Evolutionary conservation across 2,329 filamentous ascomycete genomes (phyloP).

Genomic region (Amesomyces nigricolor): DNA sequence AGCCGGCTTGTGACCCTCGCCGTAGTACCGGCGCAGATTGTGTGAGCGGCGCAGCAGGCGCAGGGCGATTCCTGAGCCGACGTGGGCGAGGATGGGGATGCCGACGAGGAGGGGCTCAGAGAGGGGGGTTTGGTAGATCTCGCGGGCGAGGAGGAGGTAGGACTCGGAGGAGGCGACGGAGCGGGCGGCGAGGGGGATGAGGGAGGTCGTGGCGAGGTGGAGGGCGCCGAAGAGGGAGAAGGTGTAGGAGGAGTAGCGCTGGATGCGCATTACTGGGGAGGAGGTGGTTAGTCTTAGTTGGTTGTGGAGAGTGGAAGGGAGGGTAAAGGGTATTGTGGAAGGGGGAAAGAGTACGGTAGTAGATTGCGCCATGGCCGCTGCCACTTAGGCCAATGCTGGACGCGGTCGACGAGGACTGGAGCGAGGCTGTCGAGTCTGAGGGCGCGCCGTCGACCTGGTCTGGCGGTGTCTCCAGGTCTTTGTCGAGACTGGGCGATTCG

Average conservation of each 20-base stretch:
- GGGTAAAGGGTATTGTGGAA: neutral
- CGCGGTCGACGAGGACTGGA: conserved; percentile 34
- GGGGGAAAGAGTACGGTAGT: conserved; percentile 56
- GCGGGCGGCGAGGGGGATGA: conserved; percentile 69
- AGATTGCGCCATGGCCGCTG: conserved; percentile 61
- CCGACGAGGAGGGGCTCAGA: conserved; percentile 75
- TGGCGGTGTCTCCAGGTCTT: conserved; percentile 39
- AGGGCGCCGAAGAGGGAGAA: conserved; percentile 70
- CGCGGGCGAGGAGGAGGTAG: conserved; percentile 84
- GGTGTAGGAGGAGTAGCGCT: conserved; percentile 85
- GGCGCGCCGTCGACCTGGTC: conserved; percentile 30
- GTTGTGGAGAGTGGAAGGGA: conserved; percentile 22
- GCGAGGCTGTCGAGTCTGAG: conserved; percentile 27
- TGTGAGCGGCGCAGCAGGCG: conserved; percentile 69
- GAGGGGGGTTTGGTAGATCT: conserved; percentile 81
- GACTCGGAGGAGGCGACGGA: conserved; percentile 71
- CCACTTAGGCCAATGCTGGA: conserved; percentile 54
- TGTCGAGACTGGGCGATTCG: conserved; percentile 45
- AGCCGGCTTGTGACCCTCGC: conserved; percentile 35
- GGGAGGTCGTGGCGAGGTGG: conserved; percentile 74
- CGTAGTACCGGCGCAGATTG: conserved; percentile 70
- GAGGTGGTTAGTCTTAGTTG: neutral
- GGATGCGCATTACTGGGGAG: conserved; percentile 61
- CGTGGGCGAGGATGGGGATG: conserved; percentile 67
- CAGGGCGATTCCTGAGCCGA: conserved; percentile 69